Base-by-base conservation (phyloP, 75 land plant species). In the Cunninghamia lanceolata region DNA sequence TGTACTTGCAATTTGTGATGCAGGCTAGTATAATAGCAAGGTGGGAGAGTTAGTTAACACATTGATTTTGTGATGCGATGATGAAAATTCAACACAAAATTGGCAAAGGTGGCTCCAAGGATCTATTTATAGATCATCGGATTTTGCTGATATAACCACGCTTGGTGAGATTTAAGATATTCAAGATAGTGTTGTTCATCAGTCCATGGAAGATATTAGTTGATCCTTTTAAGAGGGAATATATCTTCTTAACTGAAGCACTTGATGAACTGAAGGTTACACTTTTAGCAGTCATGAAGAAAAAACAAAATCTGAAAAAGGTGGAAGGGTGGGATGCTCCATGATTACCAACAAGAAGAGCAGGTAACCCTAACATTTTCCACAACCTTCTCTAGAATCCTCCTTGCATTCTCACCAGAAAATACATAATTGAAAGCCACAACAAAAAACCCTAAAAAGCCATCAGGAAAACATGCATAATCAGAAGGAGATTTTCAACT, bases 261-360 rank as follows among this genome's bases (percentile, higher is more conserved):
- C 93, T 98, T 83, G 99, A 98, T 93, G 99, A 96, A 84, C 87
- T 98, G 40, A 96, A 90, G 83, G 86, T 98, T 80, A 85, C 88
- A 82, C 89, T 96, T 77, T 89, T 85, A 95, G 88, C 82, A 90
- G 74, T 54, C 39, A 82, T 84, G 85, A 89, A 63, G 97, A n/a
- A n/a, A n/a, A n/a, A n/a, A n/a, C n/a, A n/a, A n/a, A n/a, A n/a
- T n/a, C n/a, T n/a, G n/a, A n/a, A n/a, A n/a, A n/a, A n/a, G n/a
- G n/a, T n/a, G n/a, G 43, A 84, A 75, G 28, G 89, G 90, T 46
- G 90, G 90, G 45, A 75, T 46, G 11, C 42, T 89, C 53, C 86
- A 87, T 80, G 86, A 39, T 17, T 89, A 87, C 74, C 90, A 89
- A 71, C 52, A n/a, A n/a, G n/a, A n/a, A n/a, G n/a, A n/a, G n/a